Base-by-base conservation (phyloP, 1,284 basidiomycete genomes). In the Rhodotorula sp. region DNA sequence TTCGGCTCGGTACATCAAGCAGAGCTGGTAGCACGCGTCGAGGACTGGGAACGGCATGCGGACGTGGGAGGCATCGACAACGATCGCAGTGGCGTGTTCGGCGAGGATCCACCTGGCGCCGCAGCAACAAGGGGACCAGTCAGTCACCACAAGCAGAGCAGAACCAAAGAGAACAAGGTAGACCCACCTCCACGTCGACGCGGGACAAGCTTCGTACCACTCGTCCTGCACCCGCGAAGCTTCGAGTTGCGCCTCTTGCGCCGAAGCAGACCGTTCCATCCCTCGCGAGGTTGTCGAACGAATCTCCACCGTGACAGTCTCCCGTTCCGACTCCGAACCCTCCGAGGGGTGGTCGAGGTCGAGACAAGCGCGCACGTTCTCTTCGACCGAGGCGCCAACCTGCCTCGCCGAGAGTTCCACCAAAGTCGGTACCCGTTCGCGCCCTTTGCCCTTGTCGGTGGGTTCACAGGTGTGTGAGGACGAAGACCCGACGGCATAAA, bases 361-460 rank as follows among this genome's bases (percentile, higher is more conserved):
- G 23, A 61, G 38, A 4, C 56, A 52, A 8, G 43, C 62, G 34
- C 34, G 26, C 7, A 67, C 34, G 3, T 55, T 34, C 2, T 31
- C 43, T 55, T 70, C 69, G 52, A 70, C 49, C 26, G 54, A 48
- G 31, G 31, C 56, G 3, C 69, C 69, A 34, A 70, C 14, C 23
- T 64, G 26, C 3, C 66, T 21, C 34, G 69, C 69, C 16, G 60
- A 31, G 16, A 47, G 18, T n/a, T 64, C 66, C 8, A 43, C 34
- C 23, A 70, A 28, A 5, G 54, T 56, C 5, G 34, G 23, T 14
- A 56, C 38, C 3, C 34, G 12, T 12, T 10, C 50, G 21, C 6
- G 49, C 49, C 8, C 14, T 16, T 55, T 55, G 54, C 54, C 54
- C 54, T 55, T 55, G 54, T 26, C 15, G 7, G 28, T 5, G 26